Evolutionary conservation across 352 stramenopile species (phyloP).

Genomic region (Phytophthora sp.): DNA sequence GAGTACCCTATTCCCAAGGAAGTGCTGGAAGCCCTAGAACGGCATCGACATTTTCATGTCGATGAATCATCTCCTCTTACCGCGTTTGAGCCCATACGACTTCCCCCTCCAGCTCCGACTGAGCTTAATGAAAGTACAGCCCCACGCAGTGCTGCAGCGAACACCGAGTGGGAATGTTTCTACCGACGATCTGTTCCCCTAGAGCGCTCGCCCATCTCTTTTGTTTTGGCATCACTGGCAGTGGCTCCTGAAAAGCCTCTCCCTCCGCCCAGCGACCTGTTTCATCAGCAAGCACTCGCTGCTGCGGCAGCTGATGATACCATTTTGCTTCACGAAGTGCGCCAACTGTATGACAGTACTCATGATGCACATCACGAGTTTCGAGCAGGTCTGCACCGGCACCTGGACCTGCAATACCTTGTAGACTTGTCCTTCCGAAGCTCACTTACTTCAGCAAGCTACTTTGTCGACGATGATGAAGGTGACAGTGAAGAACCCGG

Average conservation of each 20-base stretch:
- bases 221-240: constrained; percentile 64
- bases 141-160: background rate
- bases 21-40: constrained; percentile 66
- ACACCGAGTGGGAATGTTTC: constrained; percentile 62
- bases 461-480: constrained; percentile 60
- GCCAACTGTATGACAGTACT: constrained; percentile 68
- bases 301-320: constrained; percentile 53
- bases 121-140: background rate
- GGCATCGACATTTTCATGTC: constrained; percentile 68
- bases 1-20: constrained; percentile 78
- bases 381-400: constrained; percentile 55
- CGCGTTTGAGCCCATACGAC: constrained; percentile 56
- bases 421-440: constrained; percentile 73
- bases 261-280: constrained; percentile 62
- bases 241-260: constrained; percentile 55
- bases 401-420: constrained; percentile 69
- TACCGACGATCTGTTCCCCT: constrained; percentile 62
- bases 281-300: constrained; percentile 60
- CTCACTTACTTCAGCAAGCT: constrained; percentile 66
- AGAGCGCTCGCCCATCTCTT: constrained; percentile 72
- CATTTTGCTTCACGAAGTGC: constrained; percentile 67
- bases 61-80: constrained; percentile 63
- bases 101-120: constrained; percentile 11
- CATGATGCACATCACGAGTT: constrained; percentile 69
- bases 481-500: constrained; percentile 26